These are phyloP conservation scores for Acephala macrosclerotiorum DNA, from an alignment of 2,329 filamentous ascomycete species.

Conservation along the genomic window DNA sequence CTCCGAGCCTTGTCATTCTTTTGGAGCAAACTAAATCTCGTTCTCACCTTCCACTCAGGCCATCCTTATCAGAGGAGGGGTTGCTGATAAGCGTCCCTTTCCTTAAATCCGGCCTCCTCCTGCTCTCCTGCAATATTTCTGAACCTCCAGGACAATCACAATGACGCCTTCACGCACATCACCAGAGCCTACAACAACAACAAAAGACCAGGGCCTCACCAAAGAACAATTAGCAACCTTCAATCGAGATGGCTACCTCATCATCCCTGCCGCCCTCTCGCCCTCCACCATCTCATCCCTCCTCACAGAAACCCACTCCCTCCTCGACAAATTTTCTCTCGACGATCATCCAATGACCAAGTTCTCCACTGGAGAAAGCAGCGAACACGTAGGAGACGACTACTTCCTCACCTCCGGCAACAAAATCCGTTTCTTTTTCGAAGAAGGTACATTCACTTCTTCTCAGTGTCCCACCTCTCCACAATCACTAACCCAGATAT, in stretches of 20 bases:
- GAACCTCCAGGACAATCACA: constrained; percentile 3
- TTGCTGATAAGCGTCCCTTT: constrained; percentile 3
- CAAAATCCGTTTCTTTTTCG: constrained; percentile 96
- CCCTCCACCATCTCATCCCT: constrained; percentile 70
- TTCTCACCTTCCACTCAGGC: neutral
- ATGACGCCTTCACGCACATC: constrained; percentile 38
- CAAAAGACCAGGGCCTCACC: constrained; percentile 57
- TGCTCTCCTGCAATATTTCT: neutral
- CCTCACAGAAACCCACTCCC: constrained; percentile 74
- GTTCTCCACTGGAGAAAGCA: constrained; percentile 83
- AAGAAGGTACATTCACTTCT: constrained; percentile 70
- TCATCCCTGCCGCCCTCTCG: constrained; percentile 80
- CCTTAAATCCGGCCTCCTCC: constrained; percentile 3
- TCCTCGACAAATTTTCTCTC: constrained; percentile 81
- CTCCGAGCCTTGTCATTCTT: too few relatives aligned
- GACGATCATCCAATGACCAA: constrained; percentile 88
- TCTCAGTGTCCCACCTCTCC: neutral
- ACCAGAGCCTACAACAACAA: constrained; percentile 17
- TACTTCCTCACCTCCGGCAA: constrained; percentile 93
- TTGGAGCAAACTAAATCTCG: neutral
- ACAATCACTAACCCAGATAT: neutral
- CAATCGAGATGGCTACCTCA: constrained; percentile 85
- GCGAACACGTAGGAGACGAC: constrained; percentile 85
- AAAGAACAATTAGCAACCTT: constrained; percentile 76
- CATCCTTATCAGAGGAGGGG: constrained; percentile 25